A percentile compares a stretch with the other conserved stretches of the same genome.
Evolutionary conservation across 2,329 filamentous ascomycete genomes (phyloP).

Genomic region (Botryosphaeria agaves): DNA sequence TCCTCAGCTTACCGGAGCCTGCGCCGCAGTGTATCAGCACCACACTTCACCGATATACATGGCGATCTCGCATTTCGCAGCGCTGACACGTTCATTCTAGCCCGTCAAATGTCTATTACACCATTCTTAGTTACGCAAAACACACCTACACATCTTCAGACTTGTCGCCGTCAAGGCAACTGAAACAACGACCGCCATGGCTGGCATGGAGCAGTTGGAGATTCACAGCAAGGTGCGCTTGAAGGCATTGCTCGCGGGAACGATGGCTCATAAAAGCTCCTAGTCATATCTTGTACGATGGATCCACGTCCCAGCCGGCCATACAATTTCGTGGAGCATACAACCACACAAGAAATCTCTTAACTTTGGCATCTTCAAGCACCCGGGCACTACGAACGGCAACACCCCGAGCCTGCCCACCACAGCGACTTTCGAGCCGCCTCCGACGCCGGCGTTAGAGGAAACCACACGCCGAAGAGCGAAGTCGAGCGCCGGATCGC

Average conservation of each 20-base stretch:
- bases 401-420: constrained; percentile 25
- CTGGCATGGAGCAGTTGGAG: constrained; percentile 89
- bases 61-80: too few species aligned
- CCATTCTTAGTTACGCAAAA: too few species aligned
- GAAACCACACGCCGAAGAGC: constrained; percentile 34
- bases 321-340: constrained; percentile 94
- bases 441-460: constrained; percentile 17
- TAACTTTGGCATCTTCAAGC: constrained; percentile 96
- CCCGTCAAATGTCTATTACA: too few species aligned
- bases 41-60: too few species aligned
- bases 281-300: constrained; percentile 97
- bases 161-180: too few species aligned
- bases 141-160: too few species aligned
- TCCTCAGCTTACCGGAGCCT: too few species aligned
- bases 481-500: constrained; percentile 38
- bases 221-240: constrained; percentile 81
- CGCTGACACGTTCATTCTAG: too few species aligned
- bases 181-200: constrained; percentile 52
- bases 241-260: background rate
- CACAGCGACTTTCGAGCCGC: constrained; percentile 21
- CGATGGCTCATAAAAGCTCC: background rate
- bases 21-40: too few species aligned
- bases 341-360: constrained; percentile 97
- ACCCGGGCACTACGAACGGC: constrained; percentile 57
- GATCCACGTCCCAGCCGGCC: constrained; percentile 77